Base-by-base conservation (phyloP, 257 asterid genomes). In the Catharanthus roseus region DNA sequence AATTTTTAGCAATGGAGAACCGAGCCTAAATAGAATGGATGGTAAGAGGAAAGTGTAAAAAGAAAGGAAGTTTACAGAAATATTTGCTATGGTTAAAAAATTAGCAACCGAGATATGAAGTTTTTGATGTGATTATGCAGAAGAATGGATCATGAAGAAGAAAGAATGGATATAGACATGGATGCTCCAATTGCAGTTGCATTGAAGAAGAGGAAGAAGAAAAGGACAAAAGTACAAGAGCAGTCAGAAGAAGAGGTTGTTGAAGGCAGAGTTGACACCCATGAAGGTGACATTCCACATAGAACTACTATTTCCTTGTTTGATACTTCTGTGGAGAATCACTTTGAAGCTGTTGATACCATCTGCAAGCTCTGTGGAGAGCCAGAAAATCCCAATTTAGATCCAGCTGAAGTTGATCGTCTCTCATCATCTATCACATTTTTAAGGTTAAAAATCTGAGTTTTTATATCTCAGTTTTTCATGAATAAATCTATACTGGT, bases 241-340 rank as follows among this genome's bases (percentile, higher is more conserved):
- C 47, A 67, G 36, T 26, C 33, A 5, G 36, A 8, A 31, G 36
- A 56, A 66, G 41, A 16, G 65, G 33, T 45, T 67, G 47, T 29
- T 33, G 68, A 67, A 26, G 61, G 15, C 10, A 34, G 18, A 33
- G 67, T 9, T 54, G 50, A 57, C 34, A 21, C 10, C 24, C 11
- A 45, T 26, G 69, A 58, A 34, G 77, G 68, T 33, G 63, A 78
- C 18, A 53, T 75, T 67, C 62, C 81, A 12, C 82, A 75, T 18
- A 79, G 71, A 57, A 77, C 82, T 18, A 26, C 63, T 38, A 86
- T 85, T 49, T 88, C 95, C 15, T 77, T 83, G 73, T 87, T 89
- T 49, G 91, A 89, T 73, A 78, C 81, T 72, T 88, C 97, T n/a
- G 84, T 86, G 1, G 88, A 89, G 72, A 88, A 89, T 82, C 95